These are phyloP conservation scores for Clarireedia paspali DNA, from an alignment of 2,329 filamentous ascomycete genomes.

Conservation along the genomic window DNA sequence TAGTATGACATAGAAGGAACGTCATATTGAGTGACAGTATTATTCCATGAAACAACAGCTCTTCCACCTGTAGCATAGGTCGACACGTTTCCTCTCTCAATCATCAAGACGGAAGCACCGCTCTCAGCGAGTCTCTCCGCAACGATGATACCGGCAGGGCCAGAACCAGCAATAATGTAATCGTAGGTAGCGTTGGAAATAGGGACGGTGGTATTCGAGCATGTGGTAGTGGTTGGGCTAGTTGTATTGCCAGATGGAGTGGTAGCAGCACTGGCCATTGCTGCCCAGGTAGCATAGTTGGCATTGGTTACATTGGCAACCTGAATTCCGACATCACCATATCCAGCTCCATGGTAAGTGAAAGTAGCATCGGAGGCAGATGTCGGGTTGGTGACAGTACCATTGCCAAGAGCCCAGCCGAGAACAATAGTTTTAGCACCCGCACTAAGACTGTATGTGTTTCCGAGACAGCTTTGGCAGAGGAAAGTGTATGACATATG, in stretches of 20 bases:
- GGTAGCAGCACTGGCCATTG: not conserved
- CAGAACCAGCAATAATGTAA: slow-evolving; percentile 6
- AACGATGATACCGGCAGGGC: slow-evolving; percentile 7
- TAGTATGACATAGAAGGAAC: slow-evolving; percentile 7
- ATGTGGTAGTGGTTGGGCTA: not conserved
- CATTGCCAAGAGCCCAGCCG: slow-evolving; percentile 7
- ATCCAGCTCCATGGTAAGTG: slow-evolving; percentile 4
- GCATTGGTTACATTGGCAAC: not conserved
- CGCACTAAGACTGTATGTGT: not conserved
- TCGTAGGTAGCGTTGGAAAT: slow-evolving; percentile 3
- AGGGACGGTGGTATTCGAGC: not conserved
- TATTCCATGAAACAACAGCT: slow-evolving; percentile 6
- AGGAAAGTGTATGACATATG: slow-evolving; percentile 48
- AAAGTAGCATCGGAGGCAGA: slow-evolving; percentile 6
- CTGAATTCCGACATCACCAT: not conserved
- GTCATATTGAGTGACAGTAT: slow-evolving; percentile 7
- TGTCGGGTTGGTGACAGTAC: slow-evolving; percentile 3
- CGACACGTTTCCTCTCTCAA: slow-evolving; percentile 7
- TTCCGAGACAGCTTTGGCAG: slow-evolving; percentile 37
- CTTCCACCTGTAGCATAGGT: slow-evolving; percentile 5
- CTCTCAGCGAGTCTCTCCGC: slow-evolving; percentile 7
- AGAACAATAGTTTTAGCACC: not conserved
- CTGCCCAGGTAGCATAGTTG: slow-evolving; percentile 5
- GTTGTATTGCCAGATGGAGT: not conserved
- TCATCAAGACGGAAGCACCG: slow-evolving; percentile 8